phyloP scores from a whole-genome alignment of 108 stramenopile genomes.

The Cylindrotheca fusiformis region DNA sequence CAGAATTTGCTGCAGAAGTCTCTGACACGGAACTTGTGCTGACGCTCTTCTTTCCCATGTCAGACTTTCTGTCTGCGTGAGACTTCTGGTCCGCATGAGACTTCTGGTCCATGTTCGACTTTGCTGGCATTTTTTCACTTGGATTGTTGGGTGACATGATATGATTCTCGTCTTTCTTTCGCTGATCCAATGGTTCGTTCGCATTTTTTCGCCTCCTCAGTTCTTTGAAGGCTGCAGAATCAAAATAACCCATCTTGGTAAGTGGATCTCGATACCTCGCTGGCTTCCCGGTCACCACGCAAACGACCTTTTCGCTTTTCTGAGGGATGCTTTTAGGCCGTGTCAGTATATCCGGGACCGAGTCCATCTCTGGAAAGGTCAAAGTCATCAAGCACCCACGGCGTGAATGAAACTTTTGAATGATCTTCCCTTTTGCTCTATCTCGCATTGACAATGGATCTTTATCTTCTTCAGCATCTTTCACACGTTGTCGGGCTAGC shows the following conservation, averaged over 20 bases:
- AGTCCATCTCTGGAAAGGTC: constrained; percentile 85
- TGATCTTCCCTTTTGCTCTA: constrained; percentile 21
- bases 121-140: not conserved
- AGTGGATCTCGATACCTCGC: constrained; percentile 76
- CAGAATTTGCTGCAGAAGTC: not conserved
- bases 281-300: constrained; percentile 76
- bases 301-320: constrained; percentile 13
- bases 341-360: constrained; percentile 68
- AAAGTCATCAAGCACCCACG: constrained; percentile 73
- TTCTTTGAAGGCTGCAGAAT: constrained; percentile 71
- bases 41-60: not conserved
- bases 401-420: constrained; percentile 59
- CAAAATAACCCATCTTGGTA: constrained; percentile 59
- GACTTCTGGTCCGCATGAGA: not conserved
- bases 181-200: constrained; percentile 41
- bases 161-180: not conserved
- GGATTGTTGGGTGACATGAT: not conserved
- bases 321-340: constrained; percentile 19
- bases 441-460: constrained; percentile 21
- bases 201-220: constrained; percentile 59
- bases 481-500: constrained; percentile 53
- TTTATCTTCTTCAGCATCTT: constrained; percentile 41
- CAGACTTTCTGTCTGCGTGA: not conserved
- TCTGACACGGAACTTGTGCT: not conserved
- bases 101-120: not conserved